A percentile compares a stretch with the other conserved stretches of the same genome.
These are phyloP conservation scores for Penicillium sp. DNA, from an alignment of 2,329 filamentous ascomycete genomes.

Conservation along the genomic window DNA sequence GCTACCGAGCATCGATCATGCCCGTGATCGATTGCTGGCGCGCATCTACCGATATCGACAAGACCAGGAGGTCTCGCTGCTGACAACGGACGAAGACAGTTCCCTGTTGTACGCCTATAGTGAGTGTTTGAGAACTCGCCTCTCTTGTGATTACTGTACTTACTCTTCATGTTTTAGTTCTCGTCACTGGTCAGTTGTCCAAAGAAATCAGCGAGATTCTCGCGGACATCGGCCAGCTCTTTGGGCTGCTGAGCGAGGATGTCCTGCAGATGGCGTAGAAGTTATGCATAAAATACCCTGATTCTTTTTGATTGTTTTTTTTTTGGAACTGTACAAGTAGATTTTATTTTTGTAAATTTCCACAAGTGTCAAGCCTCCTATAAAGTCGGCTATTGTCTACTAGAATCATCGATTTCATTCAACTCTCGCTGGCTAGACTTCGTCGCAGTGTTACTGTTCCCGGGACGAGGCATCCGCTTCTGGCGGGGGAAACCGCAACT, in stretches of 20 bases:
- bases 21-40: slow-evolving; percentile 79
- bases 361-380: neutral
- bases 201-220: slow-evolving; percentile 59
- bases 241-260: slow-evolving; percentile 65
- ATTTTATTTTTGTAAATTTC: neutral
- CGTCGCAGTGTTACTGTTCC: slow-evolving; percentile 13
- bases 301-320: neutral
- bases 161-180: slow-evolving; percentile 45
- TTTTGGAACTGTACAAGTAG: neutral
- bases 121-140: slow-evolving; percentile 41
- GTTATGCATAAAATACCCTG: neutral
- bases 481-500: slow-evolving; percentile 34
- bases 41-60: slow-evolving; percentile 87
- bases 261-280: slow-evolving; percentile 58
- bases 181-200: slow-evolving; percentile 65
- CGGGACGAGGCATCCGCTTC: slow-evolving; percentile 27
- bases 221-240: slow-evolving; percentile 61
- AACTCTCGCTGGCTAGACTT: neutral
- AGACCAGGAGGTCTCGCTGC: slow-evolving; percentile 58
- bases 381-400: neutral
- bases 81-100: slow-evolving; percentile 68
- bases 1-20: slow-evolving; percentile 78
- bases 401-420: neutral
- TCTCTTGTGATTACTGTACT: neutral
- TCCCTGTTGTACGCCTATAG: slow-evolving; percentile 91